Conservation (phyloP, 441 rosid species). For the Croton setiger region DNA sequence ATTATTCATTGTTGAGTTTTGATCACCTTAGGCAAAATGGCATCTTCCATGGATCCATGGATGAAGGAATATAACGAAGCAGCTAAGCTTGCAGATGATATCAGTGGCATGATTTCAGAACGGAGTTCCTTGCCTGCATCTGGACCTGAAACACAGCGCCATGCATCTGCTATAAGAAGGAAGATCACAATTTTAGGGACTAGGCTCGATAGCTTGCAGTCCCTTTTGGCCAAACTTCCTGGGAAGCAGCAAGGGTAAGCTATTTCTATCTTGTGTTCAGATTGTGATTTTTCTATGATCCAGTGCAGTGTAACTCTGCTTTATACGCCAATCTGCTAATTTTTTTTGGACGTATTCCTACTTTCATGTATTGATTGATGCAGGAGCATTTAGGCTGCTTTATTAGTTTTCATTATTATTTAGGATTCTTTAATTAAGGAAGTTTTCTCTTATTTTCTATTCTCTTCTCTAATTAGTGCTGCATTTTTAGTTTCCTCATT, state of each 20-base stretch:
- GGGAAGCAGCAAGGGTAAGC: conserved; percentile 76
- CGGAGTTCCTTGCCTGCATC: conserved; percentile 44
- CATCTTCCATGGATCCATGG: conserved; percentile 77
- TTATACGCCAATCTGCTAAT: not conserved
- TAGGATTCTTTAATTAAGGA: no score
- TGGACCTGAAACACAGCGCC: conserved; percentile 87
- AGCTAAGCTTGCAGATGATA: conserved; percentile 71
- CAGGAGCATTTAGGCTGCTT: no score
- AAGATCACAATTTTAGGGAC: conserved; percentile 86
- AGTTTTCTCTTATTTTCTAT: no score
- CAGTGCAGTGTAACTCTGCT: not conserved
- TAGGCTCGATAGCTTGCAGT: conserved; percentile 69
- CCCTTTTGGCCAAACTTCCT: conserved; percentile 65
- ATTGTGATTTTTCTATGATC: not conserved
- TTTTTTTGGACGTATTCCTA: not conserved
- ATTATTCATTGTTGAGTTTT: not conserved
- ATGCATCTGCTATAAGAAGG: conserved; percentile 77
- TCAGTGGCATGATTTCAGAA: conserved; percentile 77
- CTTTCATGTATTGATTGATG: not conserved
- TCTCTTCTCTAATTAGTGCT: no score
- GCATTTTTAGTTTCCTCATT: no score
- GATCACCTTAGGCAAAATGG: conserved; percentile 45
- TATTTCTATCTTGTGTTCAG: not conserved
- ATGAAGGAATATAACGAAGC: conserved; percentile 84
- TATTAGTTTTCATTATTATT: no score